Evolutionary conservation across 31 red algal species (phyloP).

Genomic region (Asparagopsis taxiformis): DNA sequence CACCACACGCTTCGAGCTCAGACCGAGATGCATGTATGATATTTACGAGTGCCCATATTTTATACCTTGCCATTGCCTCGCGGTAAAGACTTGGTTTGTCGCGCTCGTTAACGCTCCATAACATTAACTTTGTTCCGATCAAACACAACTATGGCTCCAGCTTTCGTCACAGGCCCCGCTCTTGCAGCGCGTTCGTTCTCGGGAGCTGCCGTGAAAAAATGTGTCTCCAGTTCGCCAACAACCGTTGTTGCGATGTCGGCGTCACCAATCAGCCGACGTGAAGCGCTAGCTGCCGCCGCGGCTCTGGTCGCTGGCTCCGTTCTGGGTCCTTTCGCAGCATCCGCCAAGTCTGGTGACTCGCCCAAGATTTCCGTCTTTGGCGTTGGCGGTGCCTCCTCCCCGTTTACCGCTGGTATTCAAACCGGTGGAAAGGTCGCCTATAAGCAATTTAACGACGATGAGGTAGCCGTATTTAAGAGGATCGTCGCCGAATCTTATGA

Average conservation of each 20-base stretch:
- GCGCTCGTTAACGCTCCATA: too few relatives aligned
- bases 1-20: too few relatives aligned
- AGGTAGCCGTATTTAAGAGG: slow-evolving; percentile 57
- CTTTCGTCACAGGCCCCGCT: slow-evolving; percentile 11
- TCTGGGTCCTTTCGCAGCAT: slow-evolving; percentile 39
- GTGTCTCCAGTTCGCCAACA: not conserved
- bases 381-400: slow-evolving; percentile 62
- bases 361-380: slow-evolving; percentile 94
- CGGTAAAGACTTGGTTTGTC: too few relatives aligned
- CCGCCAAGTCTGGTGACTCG: slow-evolving; percentile 65
- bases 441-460: slow-evolving; percentile 63
- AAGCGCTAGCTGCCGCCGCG: slow-evolving; percentile 34
- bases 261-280: slow-evolving; percentile 17
- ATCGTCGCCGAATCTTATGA: slow-evolving; percentile 59
- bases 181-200: slow-evolving; percentile 5
- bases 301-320: slow-evolving; percentile 13
- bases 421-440: slow-evolving; percentile 57
- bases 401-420: slow-evolving; percentile 73
- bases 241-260: not conserved
- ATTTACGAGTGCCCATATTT: too few relatives aligned
- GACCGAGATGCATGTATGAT: too few relatives aligned
- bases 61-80: too few relatives aligned
- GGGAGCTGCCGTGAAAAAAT: not conserved
- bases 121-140: too few relatives aligned
- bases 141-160: slow-evolving; percentile 5